Base-by-base conservation (phyloP, 2,329 filamentous ascomycete genomes). In the Pezizomycotina sp. region DNA sequence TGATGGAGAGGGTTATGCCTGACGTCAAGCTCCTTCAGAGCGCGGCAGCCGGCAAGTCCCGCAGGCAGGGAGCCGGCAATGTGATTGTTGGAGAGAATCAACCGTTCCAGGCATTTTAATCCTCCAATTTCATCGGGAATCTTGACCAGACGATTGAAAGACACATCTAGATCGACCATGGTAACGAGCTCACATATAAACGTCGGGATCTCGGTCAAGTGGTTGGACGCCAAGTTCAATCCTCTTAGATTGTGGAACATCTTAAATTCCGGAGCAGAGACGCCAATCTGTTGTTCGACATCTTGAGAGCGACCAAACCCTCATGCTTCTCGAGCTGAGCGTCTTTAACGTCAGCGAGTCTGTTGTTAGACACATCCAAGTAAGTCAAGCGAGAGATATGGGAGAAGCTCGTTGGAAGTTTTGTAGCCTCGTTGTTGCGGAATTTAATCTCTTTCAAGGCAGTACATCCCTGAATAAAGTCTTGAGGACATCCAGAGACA, bases 51-150 rank as follows among this genome's bases (percentile, higher is more conserved):
- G 43, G 64, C 69, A 52, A 95, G 79, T 0, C 72, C 69, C 1
- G 68, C 61, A 6, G 83, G 79, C 22, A 95, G 71, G 5, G 74
- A 65, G 2, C 80, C 80, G 13, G 69, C 68, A 9, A 98, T 62
- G 43, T 78, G 75, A 58, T 98, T 98, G 60, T 98, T 98, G 2
- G 89, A 95, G 49, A 92, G 86, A 61, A 89, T 82, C 19, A 98
- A 68, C 46, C 84, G 74, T 58, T 95, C 89, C 23, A 98, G 61
- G 36, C 74, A 80, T 39, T 66, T 71, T 39, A 98, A 60, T 36
- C 73, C 71, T 5, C 83, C 81, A 47, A 98, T 79, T 45, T 74
- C 63, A 9, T 76, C 73, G 1, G 84, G 83, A 5, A 98, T 61
- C 35, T 63, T 69, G 7, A 70, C 69, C 45, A 98, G 92, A 25